Base-by-base conservation (phyloP, 202 grass and related monocot species). In the Eragrostis tef region DNA sequence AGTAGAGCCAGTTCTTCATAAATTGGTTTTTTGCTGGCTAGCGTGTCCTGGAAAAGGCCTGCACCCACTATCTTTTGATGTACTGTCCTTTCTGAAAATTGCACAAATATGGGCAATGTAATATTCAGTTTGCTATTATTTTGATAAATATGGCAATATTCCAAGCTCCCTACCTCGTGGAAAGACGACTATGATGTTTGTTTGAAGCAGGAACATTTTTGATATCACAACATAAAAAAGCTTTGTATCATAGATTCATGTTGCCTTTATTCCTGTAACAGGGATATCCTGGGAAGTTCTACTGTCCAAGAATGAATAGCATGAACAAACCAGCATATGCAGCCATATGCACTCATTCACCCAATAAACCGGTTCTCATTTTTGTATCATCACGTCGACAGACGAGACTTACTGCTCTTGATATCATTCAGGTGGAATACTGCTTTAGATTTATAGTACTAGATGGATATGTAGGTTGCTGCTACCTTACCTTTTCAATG, bases 311-410 rank as follows among this genome's bases (percentile, higher is more conserved):
- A 93, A 98, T 98, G 95, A 94, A 94, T 85, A 98, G 95, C 85
- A 98, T 98, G 95, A 98, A 98, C 81, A 98, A 98, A 86, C 95
- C 95, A 69, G 92, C 88, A 65, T 98, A 94, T 91, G 95, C 92
- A 76, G 95, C 95, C 48, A 98, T 98, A 89, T 98, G 92, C 74
- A 94, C 90, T 27, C 95, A 98, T 93, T 98, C 95, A 86, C 90
- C 95, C 39, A 73, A 81, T 77, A 98, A 98, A 85, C 92, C 95
- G 0, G 95, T 94, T 91, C 95, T 98, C 82, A 94, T 98, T 87
- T 98, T 98, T 89, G 95, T 98, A 46, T 98, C 95, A 64, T 98
- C 92, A 46, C 92, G 95, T 72, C 90, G 90, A 79, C 95, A 98
- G 79, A 98, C 95, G 20, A 94, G 95, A 70, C 95, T 98, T 86